Percentiles rank a stretch among this genome's conserved stretches.
Conservation (phyloP, 1,284 basidiomycete genomes). For the Ceratorhiza oryzae-sativae region DNA sequence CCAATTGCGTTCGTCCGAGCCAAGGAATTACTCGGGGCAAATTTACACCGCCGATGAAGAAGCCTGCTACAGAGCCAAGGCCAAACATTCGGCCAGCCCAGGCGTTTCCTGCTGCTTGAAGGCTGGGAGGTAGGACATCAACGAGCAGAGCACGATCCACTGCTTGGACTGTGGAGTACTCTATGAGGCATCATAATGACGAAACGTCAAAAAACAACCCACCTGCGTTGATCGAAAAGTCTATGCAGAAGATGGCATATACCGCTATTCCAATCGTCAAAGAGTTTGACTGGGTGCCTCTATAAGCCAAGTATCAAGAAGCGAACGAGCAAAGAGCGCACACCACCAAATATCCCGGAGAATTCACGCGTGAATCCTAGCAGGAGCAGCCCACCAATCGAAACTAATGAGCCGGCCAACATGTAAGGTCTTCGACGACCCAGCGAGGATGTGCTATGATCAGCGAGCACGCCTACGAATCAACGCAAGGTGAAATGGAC, state of each 20-base stretch:
- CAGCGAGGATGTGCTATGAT: slow-evolving; percentile 84
- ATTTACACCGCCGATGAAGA: slow-evolving; percentile 83
- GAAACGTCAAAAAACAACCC: slow-evolving; percentile 42
- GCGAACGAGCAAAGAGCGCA: neutral
- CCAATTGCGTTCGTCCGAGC: slow-evolving; percentile 77
- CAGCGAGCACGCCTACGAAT: slow-evolving; percentile 76
- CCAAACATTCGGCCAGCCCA: slow-evolving; percentile 94
- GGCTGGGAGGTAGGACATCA: slow-evolving; percentile 61
- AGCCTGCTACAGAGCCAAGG: slow-evolving; percentile 81
- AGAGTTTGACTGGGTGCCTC: slow-evolving; percentile 59
- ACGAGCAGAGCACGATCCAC: slow-evolving; percentile 84
- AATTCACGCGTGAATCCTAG: slow-evolving; percentile 85
- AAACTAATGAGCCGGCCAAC: slow-evolving; percentile 71
- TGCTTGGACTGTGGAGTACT: slow-evolving; percentile 66
- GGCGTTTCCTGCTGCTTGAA: slow-evolving; percentile 74
- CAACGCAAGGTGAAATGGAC: slow-evolving; percentile 14
- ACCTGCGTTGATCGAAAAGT: slow-evolving; percentile 93
- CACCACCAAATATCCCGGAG: slow-evolving; percentile 63
- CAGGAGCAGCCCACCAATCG: slow-evolving; percentile 76
- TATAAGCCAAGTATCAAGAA: neutral
- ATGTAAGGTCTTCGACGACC: slow-evolving; percentile 89
- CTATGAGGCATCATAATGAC: slow-evolving; percentile 20
- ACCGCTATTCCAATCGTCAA: slow-evolving; percentile 83
- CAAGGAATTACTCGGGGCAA: slow-evolving; percentile 70
- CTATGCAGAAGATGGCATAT: slow-evolving; percentile 85